Evolutionary conservation across 2,329 filamentous ascomycete genomes (phyloP), one percentile per base, ranked within the genome.

Genomic region (Lecanicillium sp.): DNA sequence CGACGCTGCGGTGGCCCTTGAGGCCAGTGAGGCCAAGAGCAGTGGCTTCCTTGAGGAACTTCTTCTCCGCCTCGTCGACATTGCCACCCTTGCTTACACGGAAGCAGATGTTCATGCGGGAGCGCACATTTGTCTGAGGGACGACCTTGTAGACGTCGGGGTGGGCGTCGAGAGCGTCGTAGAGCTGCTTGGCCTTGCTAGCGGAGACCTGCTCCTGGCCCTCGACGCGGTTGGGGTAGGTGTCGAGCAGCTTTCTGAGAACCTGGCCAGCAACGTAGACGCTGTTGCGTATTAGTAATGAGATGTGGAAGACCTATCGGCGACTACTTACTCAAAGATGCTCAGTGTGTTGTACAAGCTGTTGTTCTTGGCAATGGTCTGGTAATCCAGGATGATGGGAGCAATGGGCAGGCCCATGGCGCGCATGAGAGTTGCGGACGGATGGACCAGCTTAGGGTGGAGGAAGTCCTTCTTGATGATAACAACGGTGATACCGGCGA

Each of bases 51-150:
- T 83, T 77, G 38, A 97, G 66, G 69, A 97, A 97, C 1, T 74
- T 75, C 67, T 89, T 87, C 66, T 97, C 90, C 19, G 83, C 77
- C 11, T 78, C 82, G 44, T 83, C 81, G 50, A 81, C 71, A 35
- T 83, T 79, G 37, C 75, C 78, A 40, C 72, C 65, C 63, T 71
- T 73, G 54, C 57, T 72, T 15, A 95, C 77, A 14, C 90, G 75
- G 75, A 96, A 96, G 74, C 90, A 96, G 50, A 97, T 87, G 68
- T 97, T 97, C 86, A 97, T 95, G 48, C 89, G 75, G 58, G 87
- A 95, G 49, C 90, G 84, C 3, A 78, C 85, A 19, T 72, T 71
- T 68, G 86, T 86, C 56, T 86, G 77, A 0, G 90, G 88, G 0
- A 96, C 82, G 26, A 96, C 65, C 50, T 72, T 75, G 70, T 94